Conservation (phyloP, 345 rosid genomes). For the Citrus medica region DNA sequence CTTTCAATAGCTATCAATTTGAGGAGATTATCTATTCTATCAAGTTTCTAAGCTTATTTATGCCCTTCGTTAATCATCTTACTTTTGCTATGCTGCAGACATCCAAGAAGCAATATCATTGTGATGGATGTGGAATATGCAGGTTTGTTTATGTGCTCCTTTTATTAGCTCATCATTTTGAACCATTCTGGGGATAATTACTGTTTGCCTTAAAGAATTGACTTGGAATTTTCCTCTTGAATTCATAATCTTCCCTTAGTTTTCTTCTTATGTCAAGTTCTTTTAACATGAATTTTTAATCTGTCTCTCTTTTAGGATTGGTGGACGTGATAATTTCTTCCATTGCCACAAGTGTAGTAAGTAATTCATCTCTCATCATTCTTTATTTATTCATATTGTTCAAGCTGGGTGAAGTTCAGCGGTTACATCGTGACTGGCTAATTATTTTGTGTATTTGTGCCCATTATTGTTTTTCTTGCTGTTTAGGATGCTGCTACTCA, state of each 20-base stretch:
- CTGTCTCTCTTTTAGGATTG: constrained; percentile 46
- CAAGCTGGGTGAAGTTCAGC: background rate
- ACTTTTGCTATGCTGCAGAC: constrained; percentile 41
- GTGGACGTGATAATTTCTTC: constrained; percentile 81
- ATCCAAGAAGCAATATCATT: constrained; percentile 79
- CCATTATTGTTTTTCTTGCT: background rate
- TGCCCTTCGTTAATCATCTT: background rate
- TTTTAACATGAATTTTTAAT: constrained; percentile 1
- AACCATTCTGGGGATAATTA: background rate
- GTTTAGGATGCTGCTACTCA: constrained; percentile 85
- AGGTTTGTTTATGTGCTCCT: constrained; percentile 41
- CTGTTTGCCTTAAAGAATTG: background rate
- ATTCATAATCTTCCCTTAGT: background rate
- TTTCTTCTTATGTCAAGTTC: background rate
- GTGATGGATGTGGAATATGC: constrained; percentile 91
- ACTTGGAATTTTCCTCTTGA: background rate
- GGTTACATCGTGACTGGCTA: background rate
- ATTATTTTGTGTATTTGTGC: background rate
- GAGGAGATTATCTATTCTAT: background rate
- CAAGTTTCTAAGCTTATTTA: background rate
- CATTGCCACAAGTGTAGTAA: constrained; percentile 92
- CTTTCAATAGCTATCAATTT: background rate
- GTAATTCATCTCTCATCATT: constrained; percentile 5
- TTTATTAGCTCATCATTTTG: background rate
- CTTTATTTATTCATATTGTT: background rate